Evolutionary conservation across 805 yeast species (phyloP), one percentile per base, ranked within the genome.

Genomic region (Priceomyces melissophilus): DNA sequence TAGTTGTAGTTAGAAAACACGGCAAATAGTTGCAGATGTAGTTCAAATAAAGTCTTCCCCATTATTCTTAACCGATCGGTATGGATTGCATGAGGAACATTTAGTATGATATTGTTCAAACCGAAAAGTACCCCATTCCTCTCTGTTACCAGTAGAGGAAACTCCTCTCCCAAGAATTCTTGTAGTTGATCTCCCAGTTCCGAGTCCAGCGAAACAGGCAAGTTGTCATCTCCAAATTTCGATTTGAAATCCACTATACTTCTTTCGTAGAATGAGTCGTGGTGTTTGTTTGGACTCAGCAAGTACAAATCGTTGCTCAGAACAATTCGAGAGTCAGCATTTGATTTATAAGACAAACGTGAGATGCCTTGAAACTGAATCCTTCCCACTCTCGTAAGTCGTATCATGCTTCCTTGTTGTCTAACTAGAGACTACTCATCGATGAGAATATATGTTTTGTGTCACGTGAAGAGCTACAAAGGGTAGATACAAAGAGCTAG

Each of bases 111-210:
- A 15, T 60, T 53, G 30, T 66, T 50, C 13, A 54, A 45, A 0
- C 72, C 73, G 44, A 63, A 57, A 4, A 63, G 33, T 2, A 66
- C 50, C 26, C 57, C 41, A 4, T 58, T 27, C 8, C 50, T 53
- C 40, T 67, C 72, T 20, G 49, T 44, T 10, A 54, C 38, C 52
- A 46, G 56, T 9, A 62, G 44, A 9, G 50, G 50, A 16, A 59
- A 52, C n/a, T 46, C 47, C 2, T 36, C 33, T 4, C 67, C 67
- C 16, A 63, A 26, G 43, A 65, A 60, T 13, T 34, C 40, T 37
- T 55, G 59, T 8, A 65, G 33, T 4, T 50, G 48, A 10, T 46
- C 45, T 1, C 57, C 42, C 37, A 55, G 47, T 1, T 39, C 26
- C 14, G 35, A 39, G 27, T 55, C 35, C 10, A 30, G 39, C 11